Evolutionary conservation across 805 yeast genomes (phyloP).

Genomic region (Nakazawaea peltata): DNA sequence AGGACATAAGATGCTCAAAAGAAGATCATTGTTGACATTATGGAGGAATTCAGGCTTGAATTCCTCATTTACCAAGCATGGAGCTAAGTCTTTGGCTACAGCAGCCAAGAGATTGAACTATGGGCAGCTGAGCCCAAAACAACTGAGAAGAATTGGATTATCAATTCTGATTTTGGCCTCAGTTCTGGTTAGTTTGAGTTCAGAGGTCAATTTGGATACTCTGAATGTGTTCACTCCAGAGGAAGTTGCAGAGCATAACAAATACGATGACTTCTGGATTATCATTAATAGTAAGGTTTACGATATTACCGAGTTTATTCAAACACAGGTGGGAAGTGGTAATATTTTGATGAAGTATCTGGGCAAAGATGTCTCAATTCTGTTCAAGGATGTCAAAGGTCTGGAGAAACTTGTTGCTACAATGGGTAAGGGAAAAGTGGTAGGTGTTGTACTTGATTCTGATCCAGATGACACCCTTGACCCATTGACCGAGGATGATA

Average conservation of each 20-base stretch:
- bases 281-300: constrained; percentile 26
- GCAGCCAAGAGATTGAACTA: too few species aligned
- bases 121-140: too few species aligned
- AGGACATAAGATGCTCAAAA: too few species aligned
- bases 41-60: too few species aligned
- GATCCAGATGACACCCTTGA: constrained; percentile 19
- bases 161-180: not conserved
- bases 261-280: constrained; percentile 31
- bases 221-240: constrained; percentile 39
- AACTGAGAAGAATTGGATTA: too few species aligned
- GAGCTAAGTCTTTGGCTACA: too few species aligned
- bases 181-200: not conserved
- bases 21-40: too few species aligned
- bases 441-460: constrained; percentile 24
- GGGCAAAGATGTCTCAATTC: constrained; percentile 25
- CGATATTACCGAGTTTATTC: constrained; percentile 25
- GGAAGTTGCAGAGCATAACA: constrained; percentile 65
- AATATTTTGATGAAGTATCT: constrained; percentile 28
- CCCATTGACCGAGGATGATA: constrained; percentile 25
- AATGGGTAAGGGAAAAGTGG: constrained; percentile 21
- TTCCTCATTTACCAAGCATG: too few species aligned
- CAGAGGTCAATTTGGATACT: constrained; percentile 16
- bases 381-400: constrained; percentile 20
- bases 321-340: constrained; percentile 34
- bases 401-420: constrained; percentile 18